Evolutionary conservation across 108 stramenopile species (phyloP), one percentile per base, ranked within the genome.

Genomic region (Phaeodactylum tricornutum): DNA sequence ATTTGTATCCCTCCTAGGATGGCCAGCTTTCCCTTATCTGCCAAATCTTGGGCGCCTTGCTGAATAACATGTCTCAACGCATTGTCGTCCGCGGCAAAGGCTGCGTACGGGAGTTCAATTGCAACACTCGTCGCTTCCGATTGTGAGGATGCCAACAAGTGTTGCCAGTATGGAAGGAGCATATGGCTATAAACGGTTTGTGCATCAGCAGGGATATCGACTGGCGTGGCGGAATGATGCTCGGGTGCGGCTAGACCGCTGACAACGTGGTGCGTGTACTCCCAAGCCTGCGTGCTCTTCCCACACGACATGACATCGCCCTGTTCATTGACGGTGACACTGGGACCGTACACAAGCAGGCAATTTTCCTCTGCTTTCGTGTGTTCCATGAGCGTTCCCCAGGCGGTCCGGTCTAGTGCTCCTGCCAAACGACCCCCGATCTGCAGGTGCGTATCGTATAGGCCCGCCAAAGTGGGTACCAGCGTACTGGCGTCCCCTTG

Each of bases 1-100:
- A 85, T 73, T 41, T 85, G 83, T 32, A 85, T 59, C 12, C 82
- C 83, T 20, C 78, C 78, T 35, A 85, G 60, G n/a, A 79, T 11
- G 26, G 73, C 76, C 44, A 78, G 53, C 30, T 50, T 57, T 29
- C 66, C 74, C 23, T 61, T 68, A 28, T 65, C 43, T 4, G 14
- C 38, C 22, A 37, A 50, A n/a, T 41, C 23, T 9, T 36, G 26
- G n/a, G 61, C 50, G 19, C 52, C 60, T n/a, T 45, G 25, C 8
- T 47, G 26, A 14, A 82, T 61, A 50, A 82, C 78, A 20, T 58
- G 26, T 15, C 56, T 47, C 38, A 77, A 62, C 53, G 78, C 36
- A 32, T 55, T 34, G 29, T 56, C 47, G 42, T 74, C 70, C 21
- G 59, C 44, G 19, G 78, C 74, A 26, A 61, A 72, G 4, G 76